Base-by-base conservation (phyloP, 192 early-diverging fungal species). In the Cladochytrium replicatum region DNA sequence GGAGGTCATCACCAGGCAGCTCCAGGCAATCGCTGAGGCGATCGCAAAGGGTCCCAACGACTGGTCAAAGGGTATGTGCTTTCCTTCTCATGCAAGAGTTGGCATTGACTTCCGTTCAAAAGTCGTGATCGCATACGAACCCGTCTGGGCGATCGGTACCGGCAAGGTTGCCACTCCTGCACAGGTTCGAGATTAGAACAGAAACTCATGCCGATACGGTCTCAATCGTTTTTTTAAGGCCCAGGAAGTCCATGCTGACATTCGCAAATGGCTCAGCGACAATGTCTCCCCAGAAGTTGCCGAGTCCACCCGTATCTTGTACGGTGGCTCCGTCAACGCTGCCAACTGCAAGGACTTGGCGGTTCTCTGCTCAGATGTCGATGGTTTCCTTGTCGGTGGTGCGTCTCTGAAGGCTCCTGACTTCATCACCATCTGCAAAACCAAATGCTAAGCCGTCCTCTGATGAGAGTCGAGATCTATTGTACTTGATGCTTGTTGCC, bases 71-170 rank as follows among this genome's bases (percentile, higher is more conserved):
- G n/a, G n/a, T n/a, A n/a, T n/a, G n/a, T n/a, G n/a, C n/a, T n/a
- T n/a, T n/a, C n/a, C n/a, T n/a, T n/a, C n/a, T n/a, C n/a, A n/a
- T n/a, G n/a, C n/a, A n/a, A n/a, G n/a, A n/a, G n/a, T n/a, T n/a
- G n/a, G n/a, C n/a, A n/a, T n/a, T n/a, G n/a, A n/a, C n/a, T n/a
- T n/a, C n/a, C n/a, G n/a, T n/a, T n/a, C n/a, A 41, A 78, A 89
- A 61, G 78, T 99, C 53, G 94, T 97, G 9, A 77, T 99, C 71
- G 96, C 96, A 53, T 99, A 99, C 68, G 96, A 99, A 75, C 96
- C 96, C 45, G 96, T 99, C 46, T 99, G 96, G 96, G 96, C 96
- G 28, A 97, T 99, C 58, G 94, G 96, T 43, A 99, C 96, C 15
- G 96, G 96, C 53, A 91, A 91, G 82, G 93, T 99, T 7, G 93